Base-by-base conservation (phyloP, 495 filamentous ascomycete species). In the Podospora anserina region DNA sequence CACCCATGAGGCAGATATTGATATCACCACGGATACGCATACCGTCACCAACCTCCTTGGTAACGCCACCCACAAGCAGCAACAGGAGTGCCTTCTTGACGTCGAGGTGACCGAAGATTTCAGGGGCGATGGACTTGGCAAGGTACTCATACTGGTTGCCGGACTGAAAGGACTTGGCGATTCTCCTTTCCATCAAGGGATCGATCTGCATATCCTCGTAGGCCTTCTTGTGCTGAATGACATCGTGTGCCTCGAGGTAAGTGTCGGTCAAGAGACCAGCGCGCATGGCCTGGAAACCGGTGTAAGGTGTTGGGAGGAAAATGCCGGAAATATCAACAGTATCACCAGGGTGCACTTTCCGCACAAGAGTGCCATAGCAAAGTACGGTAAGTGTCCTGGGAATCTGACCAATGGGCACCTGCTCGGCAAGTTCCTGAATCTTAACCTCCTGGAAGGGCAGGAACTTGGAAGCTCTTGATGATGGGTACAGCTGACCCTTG, bases 21-120 rank as follows among this genome's bases (percentile, higher is more conserved):
- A 99, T 96, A 73, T 99, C 95, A 70, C 95, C 96, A 83, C 95
- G 91, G 80, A 99, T 99, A 67, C 89, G 86, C 96, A 99, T 97
- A 57, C 95, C 95, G 71, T 99, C 95, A 61, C 94, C 93, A 88
- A 99, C 96, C 71, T 93, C 89, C 80, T 99, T 99, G 16, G 90
- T 97, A 11, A 97, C 96, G 80, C 95, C 95, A 55, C 95, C 95
- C 64, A 99, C 96, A 57, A 99, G 86, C 19, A 98, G 90, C 13
- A 99, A 85, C 4, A 99, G 87, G 19, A 99, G 87, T 5, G 94
- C 96, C 78, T 99, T 99, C 84, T 99, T 99, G 64, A 99, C 95
- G 78, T 99, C 95, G 7, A 93, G 83, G 74, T 99, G 95, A 63
- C 95, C 95, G 77, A 88, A 99, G 64, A 99, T 99, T 78, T 99